Base-by-base conservation (phyloP, 1,284 basidiomycete genomes). In the Ustilago shanxiensis region DNA sequence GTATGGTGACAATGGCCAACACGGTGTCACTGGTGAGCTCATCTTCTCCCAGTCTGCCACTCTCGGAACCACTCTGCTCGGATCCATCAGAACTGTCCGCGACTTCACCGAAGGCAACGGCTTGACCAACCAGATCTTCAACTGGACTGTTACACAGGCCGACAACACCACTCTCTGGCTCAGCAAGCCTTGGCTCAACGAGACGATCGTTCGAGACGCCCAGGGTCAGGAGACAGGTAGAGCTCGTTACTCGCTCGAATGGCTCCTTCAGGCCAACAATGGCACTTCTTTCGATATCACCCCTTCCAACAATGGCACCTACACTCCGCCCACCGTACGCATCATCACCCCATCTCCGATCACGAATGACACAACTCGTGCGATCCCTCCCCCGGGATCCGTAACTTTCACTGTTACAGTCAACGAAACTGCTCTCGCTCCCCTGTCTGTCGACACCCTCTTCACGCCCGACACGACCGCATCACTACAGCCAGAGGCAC, bases 11-110 rank as follows among this genome's bases (percentile, higher is more conserved):
- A 82, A 86, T 71, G 85, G 86, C 65, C 88, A 88, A 64, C 85
- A 83, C 0, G 88, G 88, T 8, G 66, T 88, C 14, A 80, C 82
- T 10, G 88, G 87, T 3, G 72, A 86, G 45, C 67, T 88, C 24
- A 60, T 66, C 7, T 81, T 88, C 51, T 82, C 80, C 20, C 66
- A 73, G n/a, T 87, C 87, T 66, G 86, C 87, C 14, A 79, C 79
- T 3, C 80, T 88, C 35, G 88, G 88, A 0, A 86, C 87, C 2
- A 87, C 88, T 0, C 70, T 88, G 20, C 84, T 88, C 45, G 88
- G 88, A 0, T 83, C 86, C 24, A 87, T 88, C 2, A 81, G 88
- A 22, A 88, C 88, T 0, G 82, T 88, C 66, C 85, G 88, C 74
- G 80, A 87, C 74, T 84, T 87, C 80, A 86, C 85, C 45, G 86